These are phyloP conservation scores for Pyrenochaeta sp. DNA, from an alignment of 2,329 filamentous ascomycete genomes.

Conservation along the genomic window DNA sequence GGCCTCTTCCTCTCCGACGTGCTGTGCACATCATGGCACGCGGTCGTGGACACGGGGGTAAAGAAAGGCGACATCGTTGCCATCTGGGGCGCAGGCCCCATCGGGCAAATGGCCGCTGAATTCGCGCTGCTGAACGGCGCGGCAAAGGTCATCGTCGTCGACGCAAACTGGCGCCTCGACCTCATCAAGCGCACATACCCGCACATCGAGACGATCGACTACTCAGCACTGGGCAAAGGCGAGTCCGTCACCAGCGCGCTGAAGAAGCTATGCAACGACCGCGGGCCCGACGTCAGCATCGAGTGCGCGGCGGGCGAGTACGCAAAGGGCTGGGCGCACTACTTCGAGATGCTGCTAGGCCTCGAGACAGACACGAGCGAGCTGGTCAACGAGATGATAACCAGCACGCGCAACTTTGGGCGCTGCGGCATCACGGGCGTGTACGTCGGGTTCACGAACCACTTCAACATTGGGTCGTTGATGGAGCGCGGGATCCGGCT, in stretches of 20 bases:
- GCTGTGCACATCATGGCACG: constrained; percentile 79
- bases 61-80: constrained; percentile 78
- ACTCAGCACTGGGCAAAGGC: constrained; percentile 65
- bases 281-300: constrained; percentile 75
- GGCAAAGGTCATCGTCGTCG: constrained; percentile 78
- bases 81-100: constrained; percentile 86
- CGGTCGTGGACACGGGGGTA: constrained; percentile 84
- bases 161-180: constrained; percentile 74
- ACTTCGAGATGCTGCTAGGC: constrained; percentile 67
- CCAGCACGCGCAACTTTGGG: constrained; percentile 74
- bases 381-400: constrained; percentile 80
- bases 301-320: constrained; percentile 73
- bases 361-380: constrained; percentile 86
- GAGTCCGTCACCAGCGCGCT: constrained; percentile 74
- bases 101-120: constrained; percentile 79
- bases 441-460: constrained; percentile 73
- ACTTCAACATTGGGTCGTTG: constrained; percentile 82
- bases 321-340: constrained; percentile 67
- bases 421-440: constrained; percentile 79
- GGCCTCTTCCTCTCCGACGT: constrained; percentile 83
- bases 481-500: constrained; percentile 89
- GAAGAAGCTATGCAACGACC: constrained; percentile 74
- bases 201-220: constrained; percentile 74
- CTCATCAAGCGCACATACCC: constrained; percentile 71
- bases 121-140: constrained; percentile 76